Percentiles rank a stretch among this genome's conserved stretches.
These are phyloP conservation scores for Corymbia citriodora DNA, from an alignment of 441 rosid genomes.

Conservation along the genomic window DNA sequence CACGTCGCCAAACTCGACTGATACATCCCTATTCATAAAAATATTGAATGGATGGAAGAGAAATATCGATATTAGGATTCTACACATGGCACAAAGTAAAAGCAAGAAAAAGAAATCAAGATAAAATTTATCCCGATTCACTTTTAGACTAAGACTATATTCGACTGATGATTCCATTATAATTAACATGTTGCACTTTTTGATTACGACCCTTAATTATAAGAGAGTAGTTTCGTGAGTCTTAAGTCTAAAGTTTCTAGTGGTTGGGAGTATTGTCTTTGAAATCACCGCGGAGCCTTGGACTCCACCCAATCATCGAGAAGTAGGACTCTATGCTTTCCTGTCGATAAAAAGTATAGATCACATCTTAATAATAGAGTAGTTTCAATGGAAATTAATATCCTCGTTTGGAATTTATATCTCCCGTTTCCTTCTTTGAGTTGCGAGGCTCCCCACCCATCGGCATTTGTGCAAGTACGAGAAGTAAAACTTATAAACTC, in stretches of 20 bases:
- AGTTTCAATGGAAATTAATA: too few relatives aligned
- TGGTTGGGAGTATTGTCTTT: too few relatives aligned
- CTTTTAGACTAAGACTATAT: too few relatives aligned
- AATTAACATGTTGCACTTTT: rapidly evolving
- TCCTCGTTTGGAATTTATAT: too few relatives aligned
- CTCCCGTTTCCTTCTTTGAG: too few relatives aligned
- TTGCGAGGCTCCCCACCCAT: background rate
- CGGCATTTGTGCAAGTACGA: rapidly evolving
- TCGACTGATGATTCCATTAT: background rate
- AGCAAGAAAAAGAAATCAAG: too few relatives aligned
- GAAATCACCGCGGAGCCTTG: too few relatives aligned
- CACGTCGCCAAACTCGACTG: background rate
- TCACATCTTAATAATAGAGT: rapidly evolving
- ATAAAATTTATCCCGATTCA: background rate
- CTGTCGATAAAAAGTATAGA: too few relatives aligned
- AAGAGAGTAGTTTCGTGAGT: background rate
- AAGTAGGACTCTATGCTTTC: too few relatives aligned
- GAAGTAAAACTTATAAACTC: background rate
- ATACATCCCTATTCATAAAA: background rate
- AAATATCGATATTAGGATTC: too few relatives aligned
- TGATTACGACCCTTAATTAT: background rate
- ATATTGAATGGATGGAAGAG: background rate
- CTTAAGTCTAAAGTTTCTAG: too few relatives aligned
- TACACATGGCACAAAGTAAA: rapidly evolving
- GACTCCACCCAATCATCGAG: too few relatives aligned